Base-by-base conservation (phyloP, 140 eudicot species). In the Senecio squalidus region DNA sequence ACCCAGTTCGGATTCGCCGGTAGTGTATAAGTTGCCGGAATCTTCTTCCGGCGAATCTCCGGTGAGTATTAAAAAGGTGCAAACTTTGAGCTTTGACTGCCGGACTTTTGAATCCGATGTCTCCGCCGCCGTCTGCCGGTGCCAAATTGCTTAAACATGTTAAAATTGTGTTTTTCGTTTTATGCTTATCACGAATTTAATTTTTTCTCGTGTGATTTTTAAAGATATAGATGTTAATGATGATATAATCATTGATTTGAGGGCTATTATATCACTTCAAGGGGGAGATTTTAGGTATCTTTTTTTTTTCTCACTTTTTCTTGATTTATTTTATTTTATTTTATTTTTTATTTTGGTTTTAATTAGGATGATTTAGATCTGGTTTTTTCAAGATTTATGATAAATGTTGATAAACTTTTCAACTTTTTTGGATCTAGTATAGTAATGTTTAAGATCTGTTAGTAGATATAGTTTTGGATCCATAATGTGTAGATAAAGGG, bases 41-140 rank as follows among this genome's bases (percentile, higher is more conserved):
- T 56, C 62, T 56, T 63, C 56, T 4, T 26, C 71, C 46, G 61
- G 46, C 29, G 64, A 55, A 4, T 30, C 46, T 5, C 29, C 66
- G 55, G 41, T 15, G 20, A 22, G 48, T 20, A 6, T 26, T 8
- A 43, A 64, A 15, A 64, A 64, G 10, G 10, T 36, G 59, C 5
- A 5, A 25, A 8, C 15, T 59, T 55, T 54, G 43, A 11, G 30
- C 96, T 0, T 80, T 91, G 46, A 83, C 94, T 24, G 94, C 95
- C 11, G 96, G 96, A 8, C 73, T 86, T 3, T 78, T 91, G 13
- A 86, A 86, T 73, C 95, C 98, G 26, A 78, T 80, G 85, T 86
- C 98, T 1, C 92, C 98, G 1, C 94, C 98, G 30, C 98, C 94
- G 4, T 58, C 60, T 17, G 2, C 55, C 14, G 1, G 29, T 41